phyloP scores from a whole-genome alignment of 139 green algal species.

The Spirogloea muscicola region DNA sequence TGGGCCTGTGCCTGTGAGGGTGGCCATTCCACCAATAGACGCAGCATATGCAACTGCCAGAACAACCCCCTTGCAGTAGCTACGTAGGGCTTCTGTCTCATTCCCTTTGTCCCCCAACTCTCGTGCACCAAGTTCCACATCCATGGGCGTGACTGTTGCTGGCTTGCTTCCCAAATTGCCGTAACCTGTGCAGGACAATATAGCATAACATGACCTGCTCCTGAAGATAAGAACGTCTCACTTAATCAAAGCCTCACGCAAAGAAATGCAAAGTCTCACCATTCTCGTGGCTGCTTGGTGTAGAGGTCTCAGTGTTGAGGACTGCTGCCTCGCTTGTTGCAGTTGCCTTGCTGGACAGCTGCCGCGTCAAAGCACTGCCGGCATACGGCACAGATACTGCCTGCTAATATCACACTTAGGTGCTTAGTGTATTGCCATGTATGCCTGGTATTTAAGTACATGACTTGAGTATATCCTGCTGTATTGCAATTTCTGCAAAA shows the following conservation, averaged over 20 bases:
- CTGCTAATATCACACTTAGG: too few relatives aligned
- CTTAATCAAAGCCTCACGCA: background rate
- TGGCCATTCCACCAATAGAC: constrained; percentile 36
- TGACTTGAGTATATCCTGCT: background rate
- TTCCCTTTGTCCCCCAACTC: background rate
- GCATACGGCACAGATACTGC: too few relatives aligned
- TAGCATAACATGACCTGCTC: background rate
- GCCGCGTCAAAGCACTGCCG: too few relatives aligned
- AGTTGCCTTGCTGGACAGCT: too few relatives aligned
- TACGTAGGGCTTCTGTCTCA: background rate
- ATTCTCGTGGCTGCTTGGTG: background rate
- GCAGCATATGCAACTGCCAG: constrained; percentile 24
- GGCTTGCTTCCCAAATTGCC: background rate
- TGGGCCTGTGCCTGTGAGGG: constrained; percentile 30
- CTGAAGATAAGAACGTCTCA: background rate
- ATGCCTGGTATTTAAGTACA: background rate
- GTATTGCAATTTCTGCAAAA: background rate
- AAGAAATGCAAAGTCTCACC: background rate
- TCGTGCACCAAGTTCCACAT: background rate
- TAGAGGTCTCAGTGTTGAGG: too few relatives aligned
- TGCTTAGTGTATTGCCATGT: too few relatives aligned
- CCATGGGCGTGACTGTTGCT: background rate
- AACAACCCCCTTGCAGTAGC: constrained; percentile 17
- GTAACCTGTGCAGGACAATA: background rate
- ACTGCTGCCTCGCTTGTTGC: too few relatives aligned